Evolutionary conservation across 306 rosid species (phyloP).

Genomic region (Corylus americana): DNA sequence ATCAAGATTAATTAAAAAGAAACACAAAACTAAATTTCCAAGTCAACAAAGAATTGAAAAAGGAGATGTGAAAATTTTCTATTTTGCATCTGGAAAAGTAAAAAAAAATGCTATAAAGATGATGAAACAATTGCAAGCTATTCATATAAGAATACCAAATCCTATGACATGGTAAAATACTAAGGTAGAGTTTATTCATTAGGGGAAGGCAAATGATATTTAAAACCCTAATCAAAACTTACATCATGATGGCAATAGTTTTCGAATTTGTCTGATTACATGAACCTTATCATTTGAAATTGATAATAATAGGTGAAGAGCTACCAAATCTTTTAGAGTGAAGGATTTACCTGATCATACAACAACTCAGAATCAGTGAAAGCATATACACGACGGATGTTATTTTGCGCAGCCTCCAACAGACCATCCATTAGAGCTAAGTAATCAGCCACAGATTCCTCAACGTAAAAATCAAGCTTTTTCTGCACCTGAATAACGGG

Average conservation of each 20-base stretch:
- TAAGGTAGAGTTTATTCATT: background rate
- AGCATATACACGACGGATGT: slow-evolving; percentile 59
- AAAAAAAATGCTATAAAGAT: background rate
- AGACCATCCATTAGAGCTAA: slow-evolving; percentile 89
- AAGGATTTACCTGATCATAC: slow-evolving; percentile 59
- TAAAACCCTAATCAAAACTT: background rate
- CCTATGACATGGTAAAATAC: background rate
- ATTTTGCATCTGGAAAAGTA: background rate
- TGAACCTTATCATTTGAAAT: background rate
- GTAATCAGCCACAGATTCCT: slow-evolving; percentile 72
- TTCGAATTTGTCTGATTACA: background rate
- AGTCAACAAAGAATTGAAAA: background rate
- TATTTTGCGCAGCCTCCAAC: slow-evolving; percentile 59
- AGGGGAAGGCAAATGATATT: background rate
- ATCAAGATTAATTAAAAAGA: background rate
- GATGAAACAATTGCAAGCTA: background rate
- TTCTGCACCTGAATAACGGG: slow-evolving; percentile 77
- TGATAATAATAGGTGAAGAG: background rate
- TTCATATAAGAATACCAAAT: background rate
- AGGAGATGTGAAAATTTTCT: background rate
- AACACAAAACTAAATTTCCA: background rate
- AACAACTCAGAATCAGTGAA: slow-evolving; percentile 80
- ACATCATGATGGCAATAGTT: background rate
- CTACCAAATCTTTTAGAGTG: background rate
- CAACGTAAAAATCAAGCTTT: slow-evolving; percentile 80